Evolutionary conservation across 371 early-diverging fungal species (phyloP).

Genomic region (Lichtheimia corymbifera): DNA sequence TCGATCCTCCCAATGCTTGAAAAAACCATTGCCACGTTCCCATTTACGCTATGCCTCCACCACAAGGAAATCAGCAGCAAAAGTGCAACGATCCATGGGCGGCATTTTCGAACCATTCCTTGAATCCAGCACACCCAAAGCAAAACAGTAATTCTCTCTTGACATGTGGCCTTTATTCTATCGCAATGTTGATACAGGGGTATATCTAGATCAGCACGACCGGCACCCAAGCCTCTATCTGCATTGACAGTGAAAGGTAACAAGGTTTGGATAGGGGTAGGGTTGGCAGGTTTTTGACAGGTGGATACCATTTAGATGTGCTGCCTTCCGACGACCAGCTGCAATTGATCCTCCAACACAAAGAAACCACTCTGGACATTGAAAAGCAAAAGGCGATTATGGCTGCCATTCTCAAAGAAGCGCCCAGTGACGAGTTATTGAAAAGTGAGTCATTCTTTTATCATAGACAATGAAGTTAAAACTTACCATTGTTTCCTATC

Average conservation of each 20-base stretch:
- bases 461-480: too few species aligned
- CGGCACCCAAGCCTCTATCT: neutral
- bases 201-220: neutral
- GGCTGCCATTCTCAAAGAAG: constrained; percentile 13
- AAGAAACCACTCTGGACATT: constrained; percentile 21
- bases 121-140: constrained; percentile 7
- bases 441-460: neutral
- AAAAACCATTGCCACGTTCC: neutral
- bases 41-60: neutral
- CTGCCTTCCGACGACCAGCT: constrained; percentile 37
- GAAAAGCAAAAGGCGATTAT: constrained; percentile 32
- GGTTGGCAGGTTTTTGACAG: too few species aligned
- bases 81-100: constrained; percentile 29
- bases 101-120: constrained; percentile 48
- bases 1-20: neutral
- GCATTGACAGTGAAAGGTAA: neutral
- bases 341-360: constrained; percentile 21
- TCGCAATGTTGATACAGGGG: too few species aligned
- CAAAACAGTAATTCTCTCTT: neutral
- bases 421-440: neutral
- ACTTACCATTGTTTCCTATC: too few species aligned
- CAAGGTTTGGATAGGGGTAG: too few species aligned
- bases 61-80: neutral
- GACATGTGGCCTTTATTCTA: too few species aligned
- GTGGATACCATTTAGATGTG: constrained; percentile 12